Conservation (phyloP, 495 filamentous ascomycete species). For the Geoglossum glabrum region DNA sequence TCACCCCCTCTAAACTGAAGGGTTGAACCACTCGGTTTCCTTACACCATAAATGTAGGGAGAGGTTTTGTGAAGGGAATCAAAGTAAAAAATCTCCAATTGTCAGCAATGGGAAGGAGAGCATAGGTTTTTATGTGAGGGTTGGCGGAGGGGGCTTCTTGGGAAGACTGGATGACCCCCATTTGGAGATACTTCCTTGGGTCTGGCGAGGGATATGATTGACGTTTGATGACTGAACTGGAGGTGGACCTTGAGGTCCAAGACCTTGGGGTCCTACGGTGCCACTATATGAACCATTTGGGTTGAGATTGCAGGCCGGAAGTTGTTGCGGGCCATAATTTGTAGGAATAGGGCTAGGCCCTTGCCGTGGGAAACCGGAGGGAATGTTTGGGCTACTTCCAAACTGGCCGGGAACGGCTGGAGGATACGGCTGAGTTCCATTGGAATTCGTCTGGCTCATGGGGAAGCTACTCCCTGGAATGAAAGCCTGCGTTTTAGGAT, state of each 20-base stretch:
- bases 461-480: slow-evolving; percentile 33
- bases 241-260: background rate
- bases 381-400: background rate
- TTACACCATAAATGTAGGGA: slow-evolving; percentile 26
- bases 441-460: background rate
- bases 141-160: slow-evolving; percentile 19
- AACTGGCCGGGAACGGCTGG: background rate
- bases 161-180: slow-evolving; percentile 23
- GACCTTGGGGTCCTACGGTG: background rate
- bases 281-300: background rate
- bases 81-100: slow-evolving; percentile 44
- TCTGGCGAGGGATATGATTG: background rate
- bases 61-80: slow-evolving; percentile 40
- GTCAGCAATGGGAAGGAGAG: slow-evolving; percentile 36
- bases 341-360: background rate
- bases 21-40: too few species aligned
- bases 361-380: background rate
- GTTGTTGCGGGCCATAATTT: background rate
- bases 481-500: slow-evolving; percentile 81
- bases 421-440: background rate
- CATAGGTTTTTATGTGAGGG: background rate
- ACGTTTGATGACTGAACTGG: background rate
- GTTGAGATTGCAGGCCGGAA: background rate
- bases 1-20: too few species aligned
- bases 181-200: slow-evolving; percentile 22